phyloP scores from a whole-genome alignment of 2,329 filamentous ascomycete species.

The Sarocladium brachiariae region DNA sequence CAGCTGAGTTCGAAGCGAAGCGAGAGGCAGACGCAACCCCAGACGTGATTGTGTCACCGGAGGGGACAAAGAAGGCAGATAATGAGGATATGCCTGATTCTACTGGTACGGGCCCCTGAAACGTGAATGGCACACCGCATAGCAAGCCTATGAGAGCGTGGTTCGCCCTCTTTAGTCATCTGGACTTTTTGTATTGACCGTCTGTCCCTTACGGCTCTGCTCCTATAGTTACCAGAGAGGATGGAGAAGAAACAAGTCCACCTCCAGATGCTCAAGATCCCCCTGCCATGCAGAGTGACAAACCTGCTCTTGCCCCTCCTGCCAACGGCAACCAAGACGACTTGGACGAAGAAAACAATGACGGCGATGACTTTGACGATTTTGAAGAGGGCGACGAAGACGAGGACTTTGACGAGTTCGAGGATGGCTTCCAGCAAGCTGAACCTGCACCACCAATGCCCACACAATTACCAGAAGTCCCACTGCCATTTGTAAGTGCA shows the following conservation, averaged over 20 bases:
- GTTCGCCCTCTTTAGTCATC: neutral
- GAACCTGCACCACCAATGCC: constrained; percentile 27
- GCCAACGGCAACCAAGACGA: neutral
- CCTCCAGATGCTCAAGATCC: neutral
- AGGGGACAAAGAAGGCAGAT: constrained; percentile 32
- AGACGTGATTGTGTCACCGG: constrained; percentile 41
- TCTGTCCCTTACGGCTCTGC: constrained; percentile 1
- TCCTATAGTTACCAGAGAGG: constrained; percentile 7
- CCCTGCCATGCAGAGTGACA: constrained; percentile 5
- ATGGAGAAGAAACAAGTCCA: constrained; percentile 8
- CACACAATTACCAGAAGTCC: constrained; percentile 28
- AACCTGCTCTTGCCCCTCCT: neutral
- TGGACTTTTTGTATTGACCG: constrained; percentile 2
- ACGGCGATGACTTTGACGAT: constrained; percentile 56
- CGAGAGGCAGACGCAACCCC: constrained; percentile 46
- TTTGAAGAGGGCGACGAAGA: constrained; percentile 52
- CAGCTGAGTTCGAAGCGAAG: constrained; percentile 37
- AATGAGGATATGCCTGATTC: constrained; percentile 17
- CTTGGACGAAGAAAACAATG: constrained; percentile 28
- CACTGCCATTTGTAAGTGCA: constrained; percentile 38
- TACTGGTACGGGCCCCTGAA: constrained; percentile 20
- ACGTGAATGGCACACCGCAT: neutral
- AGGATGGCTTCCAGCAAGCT: constrained; percentile 61
- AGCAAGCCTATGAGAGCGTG: neutral
- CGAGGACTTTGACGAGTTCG: constrained; percentile 62